Base-by-base conservation (phyloP, 164 flowering plant species). In the Taxillus chinensis region DNA sequence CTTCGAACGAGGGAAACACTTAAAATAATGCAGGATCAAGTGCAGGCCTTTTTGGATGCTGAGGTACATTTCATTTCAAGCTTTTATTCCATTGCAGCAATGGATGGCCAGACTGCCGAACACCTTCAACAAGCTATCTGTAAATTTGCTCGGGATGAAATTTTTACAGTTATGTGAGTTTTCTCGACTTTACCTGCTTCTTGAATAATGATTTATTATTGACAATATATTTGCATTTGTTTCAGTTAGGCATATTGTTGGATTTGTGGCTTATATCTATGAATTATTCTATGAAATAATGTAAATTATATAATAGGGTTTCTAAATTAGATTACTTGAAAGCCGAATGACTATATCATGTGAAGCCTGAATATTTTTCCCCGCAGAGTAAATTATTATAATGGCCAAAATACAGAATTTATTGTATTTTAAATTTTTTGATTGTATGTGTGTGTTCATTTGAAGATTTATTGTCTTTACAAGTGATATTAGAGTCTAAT, bases 31-130 rank as follows among this genome's bases (percentile, higher is more conserved):
- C 98, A 87, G 82, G 84, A 86, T 59, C 75, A 81, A 56, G 91
- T 83, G 54, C 67, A 40, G n/a, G 81, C 65, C 13, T 79, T 92
- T 67, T 68, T 71, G 68, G 88, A 86, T 68, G 95, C 96, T 15
- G 86, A 87, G 73, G 83, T 87, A 45, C 87, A 76, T 61, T 85
- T 84, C 55, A 67, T 92, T 61, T 78, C 98, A 39, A 89, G 98
- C 77, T 92, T 92, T 67, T 92, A 92, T 71, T 92, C 98, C 37
- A 69, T 92, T 61, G 92, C 98, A 16, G 96, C 96, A 52, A 84
- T 89, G 98, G 98, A 92, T 74, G 98, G 98, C 41, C 98, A 89
- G 75, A 92, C 98, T 12, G 93, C 98, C 14, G 91, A 86, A 63
- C 96, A 92, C 71, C 89, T 92, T 64, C 89, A 83, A 68, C 72